Percentiles rank a stretch among this genome's conserved stretches.
These are phyloP conservation scores for Boehmeria nivea DNA, from an alignment of 306 rosid genomes.

Conservation along the genomic window DNA sequence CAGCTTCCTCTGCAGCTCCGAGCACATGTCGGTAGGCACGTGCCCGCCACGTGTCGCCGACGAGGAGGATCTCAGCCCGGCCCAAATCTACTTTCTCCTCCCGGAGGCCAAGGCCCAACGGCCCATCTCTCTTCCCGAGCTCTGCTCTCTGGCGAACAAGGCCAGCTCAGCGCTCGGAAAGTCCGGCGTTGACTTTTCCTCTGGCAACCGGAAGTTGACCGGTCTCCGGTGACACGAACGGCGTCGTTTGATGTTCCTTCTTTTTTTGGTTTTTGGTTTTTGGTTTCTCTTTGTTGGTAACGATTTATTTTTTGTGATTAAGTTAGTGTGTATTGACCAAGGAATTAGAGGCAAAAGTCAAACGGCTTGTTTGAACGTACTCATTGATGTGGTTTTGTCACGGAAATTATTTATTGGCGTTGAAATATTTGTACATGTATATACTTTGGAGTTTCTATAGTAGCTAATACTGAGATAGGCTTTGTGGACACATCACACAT, in stretches of 20 bases:
- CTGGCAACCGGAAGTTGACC: neutral
- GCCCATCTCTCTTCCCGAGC: conserved; percentile 47
- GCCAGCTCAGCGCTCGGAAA: conserved; percentile 42
- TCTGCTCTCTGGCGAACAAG: conserved; percentile 59
- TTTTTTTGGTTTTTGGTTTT: neutral
- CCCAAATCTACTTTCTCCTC: conserved; percentile 67
- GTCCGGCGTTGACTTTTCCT: conserved; percentile 9
- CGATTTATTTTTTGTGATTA: neutral
- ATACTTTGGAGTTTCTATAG: no score
- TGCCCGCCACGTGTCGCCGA: conserved; percentile 43
- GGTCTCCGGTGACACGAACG: conserved; percentile 5
- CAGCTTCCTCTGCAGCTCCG: conserved; percentile 57
- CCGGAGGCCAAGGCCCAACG: conserved; percentile 37
- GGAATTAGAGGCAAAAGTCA: neutral
- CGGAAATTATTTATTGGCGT: no score
- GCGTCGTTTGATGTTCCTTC: neutral
- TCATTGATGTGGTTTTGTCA: no score
- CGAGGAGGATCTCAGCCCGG: conserved; percentile 47
- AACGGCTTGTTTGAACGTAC: neutral
- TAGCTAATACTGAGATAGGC: no score
- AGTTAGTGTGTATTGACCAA: no score
- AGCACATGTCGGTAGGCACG: conserved; percentile 52
- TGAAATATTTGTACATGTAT: no score
- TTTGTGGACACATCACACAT: no score
- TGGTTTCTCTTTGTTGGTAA: neutral